Evolutionary conservation across 768 basidiomycete genomes (phyloP), one percentile per base, ranked within the genome.

Genomic region (Podaxis sp.): DNA sequence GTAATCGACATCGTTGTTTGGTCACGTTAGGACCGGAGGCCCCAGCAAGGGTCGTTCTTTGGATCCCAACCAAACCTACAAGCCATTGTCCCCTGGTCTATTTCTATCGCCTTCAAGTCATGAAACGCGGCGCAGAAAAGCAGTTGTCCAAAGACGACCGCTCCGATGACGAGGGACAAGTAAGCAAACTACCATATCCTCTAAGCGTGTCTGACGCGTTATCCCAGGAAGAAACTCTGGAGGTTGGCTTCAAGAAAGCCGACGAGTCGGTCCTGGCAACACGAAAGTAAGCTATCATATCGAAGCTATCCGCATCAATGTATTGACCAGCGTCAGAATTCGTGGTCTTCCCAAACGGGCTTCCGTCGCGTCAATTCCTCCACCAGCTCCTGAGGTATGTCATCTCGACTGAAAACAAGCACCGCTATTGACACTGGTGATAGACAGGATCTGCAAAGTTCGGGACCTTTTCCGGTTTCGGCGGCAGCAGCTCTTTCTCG

Each of bases 91-190:
- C 22, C 17, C 19, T 11, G 9, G 7, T 6, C 11, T n/a, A 12
- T 49, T 40, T 46, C 13, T 29, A 12, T 13, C 33, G 33, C 25
- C 12, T 25, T 29, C 19, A 13, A 17, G 27, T 49, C 41, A 75
- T 91, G 88, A 93, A 93, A 75, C 84, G 91, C 71, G 82, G 80
- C 59, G 91, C 91, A 71, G 91, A 92, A 56, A 83, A 75, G 64
- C 88, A 93, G 67, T 69, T 93, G 37, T 78, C 80, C 11, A 90
- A 85, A 67, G 87, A 87, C 63, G 78, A 75, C 27, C 69, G 55
- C 19, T 79, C 77, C 25, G 77, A 75, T 22, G 79, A 75, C 11
- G 72, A 70, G 37, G 76, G 72, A 17, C 78, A 79, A 51, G 77
- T 72, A 40, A 19, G 51, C 54, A 56, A 55, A 6, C 15, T 36